Percentiles rank a stretch among this genome's conserved stretches.
These are phyloP conservation scores for Anastatica hierochuntica DNA, from an alignment of 345 rosid genomes.

Conservation along the genomic window DNA sequence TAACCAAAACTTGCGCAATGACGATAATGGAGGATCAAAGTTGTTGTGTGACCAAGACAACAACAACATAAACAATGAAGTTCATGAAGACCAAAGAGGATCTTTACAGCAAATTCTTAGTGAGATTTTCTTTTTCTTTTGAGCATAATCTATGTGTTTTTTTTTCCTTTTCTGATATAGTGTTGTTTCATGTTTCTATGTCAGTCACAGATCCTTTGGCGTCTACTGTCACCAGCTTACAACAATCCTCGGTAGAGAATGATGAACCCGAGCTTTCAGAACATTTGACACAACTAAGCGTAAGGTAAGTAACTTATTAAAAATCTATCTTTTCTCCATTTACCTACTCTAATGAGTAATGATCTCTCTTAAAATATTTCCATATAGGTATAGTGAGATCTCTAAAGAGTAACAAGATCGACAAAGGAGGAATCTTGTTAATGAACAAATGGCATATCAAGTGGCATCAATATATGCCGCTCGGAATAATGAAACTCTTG, in stretches of 20 bases:
- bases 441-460: constrained; percentile 34
- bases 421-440: constrained; percentile 30
- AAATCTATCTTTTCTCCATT: background rate
- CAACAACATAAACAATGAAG: constrained; percentile 20
- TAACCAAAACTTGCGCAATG: constrained; percentile 19
- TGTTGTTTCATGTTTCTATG: background rate
- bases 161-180: background rate
- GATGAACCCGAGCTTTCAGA: constrained; percentile 13
- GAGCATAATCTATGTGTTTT: too few species aligned
- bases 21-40: constrained; percentile 22
- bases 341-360: background rate
- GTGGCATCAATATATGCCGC: constrained; percentile 30
- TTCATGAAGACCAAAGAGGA: constrained; percentile 32
- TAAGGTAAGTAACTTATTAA: constrained; percentile 11
- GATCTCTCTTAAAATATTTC: background rate
- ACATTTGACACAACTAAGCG: too few species aligned
- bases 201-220: background rate
- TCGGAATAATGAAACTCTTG: constrained; percentile 25
- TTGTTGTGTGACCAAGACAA: constrained; percentile 47
- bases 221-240: background rate
- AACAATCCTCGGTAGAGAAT: background rate
- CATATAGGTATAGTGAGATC: constrained; percentile 28
- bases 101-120: constrained; percentile 47
- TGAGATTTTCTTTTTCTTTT: constrained; percentile 1
- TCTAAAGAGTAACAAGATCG: constrained; percentile 47